phyloP scores from a whole-genome alignment of 306 rosid species.

The Cicer chorassanicum region DNA sequence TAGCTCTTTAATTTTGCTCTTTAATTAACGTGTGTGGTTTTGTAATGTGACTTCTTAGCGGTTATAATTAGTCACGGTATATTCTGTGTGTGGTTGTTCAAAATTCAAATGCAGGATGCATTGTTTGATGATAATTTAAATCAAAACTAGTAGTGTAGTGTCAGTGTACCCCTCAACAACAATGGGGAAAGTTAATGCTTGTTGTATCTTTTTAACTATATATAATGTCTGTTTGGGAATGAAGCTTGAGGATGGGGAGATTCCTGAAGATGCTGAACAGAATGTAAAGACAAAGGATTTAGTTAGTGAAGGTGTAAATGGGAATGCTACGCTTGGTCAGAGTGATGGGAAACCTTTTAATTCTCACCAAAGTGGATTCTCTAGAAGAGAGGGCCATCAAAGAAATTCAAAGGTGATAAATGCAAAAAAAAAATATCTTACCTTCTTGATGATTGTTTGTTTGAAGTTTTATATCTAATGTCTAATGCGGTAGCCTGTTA shows the following conservation, averaged over 20 bases:
- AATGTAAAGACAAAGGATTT: conserved; percentile 52
- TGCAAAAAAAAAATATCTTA: background rate
- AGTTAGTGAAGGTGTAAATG: conserved; percentile 44
- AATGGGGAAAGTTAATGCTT: background rate
- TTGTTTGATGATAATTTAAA: background rate
- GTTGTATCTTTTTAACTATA: conserved; percentile 2
- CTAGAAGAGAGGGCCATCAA: conserved; percentile 63
- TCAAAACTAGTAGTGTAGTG: background rate
- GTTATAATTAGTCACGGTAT: conserved; percentile 5
- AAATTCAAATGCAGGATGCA: conserved; percentile 21
- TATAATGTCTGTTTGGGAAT: conserved; percentile 38
- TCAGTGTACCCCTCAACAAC: background rate
- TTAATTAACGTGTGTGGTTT: background rate
- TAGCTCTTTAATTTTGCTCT: background rate
- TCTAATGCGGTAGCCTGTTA: conserved; percentile 34
- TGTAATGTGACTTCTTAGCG: background rate
- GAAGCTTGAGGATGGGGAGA: conserved; percentile 85
- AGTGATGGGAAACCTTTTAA: conserved; percentile 51
- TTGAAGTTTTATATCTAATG: conserved; percentile 26
- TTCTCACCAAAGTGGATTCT: conserved; percentile 62
- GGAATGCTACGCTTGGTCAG: conserved; percentile 36
- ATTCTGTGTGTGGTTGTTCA: background rate
- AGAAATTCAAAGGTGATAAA: conserved; percentile 63
- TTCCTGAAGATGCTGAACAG: conserved; percentile 59
- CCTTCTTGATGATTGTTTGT: conserved; percentile 30